A percentile compares a stretch with the other conserved stretches of the same genome.
Evolutionary conservation across 2,329 filamentous ascomycete genomes (phyloP).

Genomic region (Torrubiella hemipterigena): DNA sequence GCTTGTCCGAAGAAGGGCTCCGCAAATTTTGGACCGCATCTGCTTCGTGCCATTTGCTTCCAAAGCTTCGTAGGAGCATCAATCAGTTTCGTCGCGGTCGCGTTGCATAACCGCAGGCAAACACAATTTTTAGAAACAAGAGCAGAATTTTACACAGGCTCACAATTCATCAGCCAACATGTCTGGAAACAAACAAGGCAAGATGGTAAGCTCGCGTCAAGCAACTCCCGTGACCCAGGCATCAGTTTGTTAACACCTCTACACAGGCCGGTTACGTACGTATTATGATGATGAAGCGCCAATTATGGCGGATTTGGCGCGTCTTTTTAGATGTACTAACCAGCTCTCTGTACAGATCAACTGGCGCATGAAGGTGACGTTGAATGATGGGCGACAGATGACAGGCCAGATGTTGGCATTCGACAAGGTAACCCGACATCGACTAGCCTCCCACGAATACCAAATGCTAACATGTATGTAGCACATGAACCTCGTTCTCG

Average conservation of each 20-base stretch:
- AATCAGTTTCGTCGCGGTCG: constrained; percentile 24
- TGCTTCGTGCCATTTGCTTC: constrained; percentile 15
- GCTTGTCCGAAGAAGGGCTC: constrained; percentile 29
- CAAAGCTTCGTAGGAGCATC: constrained; percentile 31
- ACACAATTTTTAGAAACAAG: constrained; percentile 31
- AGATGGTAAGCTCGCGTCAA: constrained; percentile 95
- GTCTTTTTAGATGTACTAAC: no score
- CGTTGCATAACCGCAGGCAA: constrained; percentile 26
- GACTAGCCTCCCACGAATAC: constrained; percentile 9
- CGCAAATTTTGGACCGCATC: constrained; percentile 31
- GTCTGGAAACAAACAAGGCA: constrained; percentile 83
- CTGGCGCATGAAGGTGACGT: constrained; percentile 95
- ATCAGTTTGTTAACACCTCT: no score
- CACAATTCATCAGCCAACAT: constrained; percentile 17
- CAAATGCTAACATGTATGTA: constrained; percentile 20
- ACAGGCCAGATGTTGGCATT: constrained; percentile 97
- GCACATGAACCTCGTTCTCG: constrained; percentile 99
- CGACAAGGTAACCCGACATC: constrained; percentile 96
- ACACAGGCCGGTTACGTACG: constrained; percentile 60
- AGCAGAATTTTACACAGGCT: constrained; percentile 19
- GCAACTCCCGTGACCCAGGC: no score
- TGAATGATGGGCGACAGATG: constrained; percentile 93
- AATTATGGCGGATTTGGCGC: no score
- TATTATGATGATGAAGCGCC: constrained; percentile 30
- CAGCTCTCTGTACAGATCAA: constrained; percentile 91